Conservation (phyloP, 2,329 filamentous ascomycete species). For the Cladosporium austrohemisphaericum region DNA sequence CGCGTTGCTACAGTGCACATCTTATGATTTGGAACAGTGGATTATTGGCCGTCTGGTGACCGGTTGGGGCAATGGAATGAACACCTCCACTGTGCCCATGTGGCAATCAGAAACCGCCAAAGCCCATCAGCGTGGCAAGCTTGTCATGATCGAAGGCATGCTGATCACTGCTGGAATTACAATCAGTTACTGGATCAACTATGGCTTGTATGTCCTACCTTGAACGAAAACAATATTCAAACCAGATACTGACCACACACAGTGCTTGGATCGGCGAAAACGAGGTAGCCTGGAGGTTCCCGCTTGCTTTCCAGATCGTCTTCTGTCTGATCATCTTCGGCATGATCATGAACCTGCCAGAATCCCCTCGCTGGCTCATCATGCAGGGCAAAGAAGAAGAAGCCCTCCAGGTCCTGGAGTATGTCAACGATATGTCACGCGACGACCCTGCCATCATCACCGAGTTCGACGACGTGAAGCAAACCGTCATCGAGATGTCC, state of each 20-base stretch:
- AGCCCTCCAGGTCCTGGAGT: constrained; percentile 45
- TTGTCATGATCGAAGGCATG: constrained; percentile 50
- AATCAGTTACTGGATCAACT: constrained; percentile 49
- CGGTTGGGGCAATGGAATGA: constrained; percentile 49
- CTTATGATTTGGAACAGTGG: constrained; percentile 44
- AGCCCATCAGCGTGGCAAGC: constrained; percentile 46
- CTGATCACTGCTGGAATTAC: constrained; percentile 50
- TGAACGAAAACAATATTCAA: too few relatives aligned
- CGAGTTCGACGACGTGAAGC: constrained; percentile 52
- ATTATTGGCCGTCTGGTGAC: constrained; percentile 50
- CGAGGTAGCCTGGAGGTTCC: constrained; percentile 13
- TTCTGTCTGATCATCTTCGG: constrained; percentile 47
- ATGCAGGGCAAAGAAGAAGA: constrained; percentile 54
- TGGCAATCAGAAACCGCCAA: constrained; percentile 50
- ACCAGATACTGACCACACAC: background rate
- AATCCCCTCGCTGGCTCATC: constrained; percentile 48
- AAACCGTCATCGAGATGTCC: constrained; percentile 47
- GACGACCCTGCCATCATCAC: constrained; percentile 44
- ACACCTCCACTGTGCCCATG: constrained; percentile 48
- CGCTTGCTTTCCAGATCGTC: constrained; percentile 34
- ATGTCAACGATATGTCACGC: constrained; percentile 44
- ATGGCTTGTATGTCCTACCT: constrained; percentile 38
- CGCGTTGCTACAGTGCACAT: constrained; percentile 44
- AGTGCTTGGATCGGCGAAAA: constrained; percentile 13
- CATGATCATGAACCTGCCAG: constrained; percentile 44